Conservation (phyloP, 1,284 basidiomycete genomes). For the Tylopilus sp. region DNA sequence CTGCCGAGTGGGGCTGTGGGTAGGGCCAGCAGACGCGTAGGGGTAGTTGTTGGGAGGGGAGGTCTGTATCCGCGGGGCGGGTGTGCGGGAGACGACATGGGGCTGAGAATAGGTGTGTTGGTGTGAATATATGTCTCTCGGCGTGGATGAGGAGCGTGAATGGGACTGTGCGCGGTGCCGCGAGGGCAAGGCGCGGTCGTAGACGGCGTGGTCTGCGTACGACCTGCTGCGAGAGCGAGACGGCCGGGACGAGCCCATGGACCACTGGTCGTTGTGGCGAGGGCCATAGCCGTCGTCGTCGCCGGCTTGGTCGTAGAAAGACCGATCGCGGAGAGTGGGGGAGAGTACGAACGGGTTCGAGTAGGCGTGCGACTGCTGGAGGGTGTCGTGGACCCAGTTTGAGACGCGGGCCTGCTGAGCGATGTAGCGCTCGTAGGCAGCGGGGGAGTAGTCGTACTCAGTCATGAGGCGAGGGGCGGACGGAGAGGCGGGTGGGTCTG, state of each 20-base stretch:
- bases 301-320: constrained; percentile 27
- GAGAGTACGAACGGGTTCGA: constrained; percentile 32
- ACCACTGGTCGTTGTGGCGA: constrained; percentile 20
- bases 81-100: constrained; percentile 12
- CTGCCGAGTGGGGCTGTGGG: constrained; percentile 17
- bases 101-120: constrained; percentile 20
- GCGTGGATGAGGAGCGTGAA: constrained; percentile 20
- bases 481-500: constrained; percentile 4
- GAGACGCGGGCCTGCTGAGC: constrained; percentile 42
- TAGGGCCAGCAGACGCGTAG: constrained; percentile 14
- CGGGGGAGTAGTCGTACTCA: constrained; percentile 56
- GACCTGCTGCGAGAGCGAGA: constrained; percentile 26
- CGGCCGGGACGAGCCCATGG: constrained; percentile 23
- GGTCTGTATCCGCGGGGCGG: constrained; percentile 20
- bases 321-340: constrained; percentile 29
- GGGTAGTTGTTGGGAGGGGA: constrained; percentile 21
- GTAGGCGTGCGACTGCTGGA: constrained; percentile 24
- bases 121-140: constrained; percentile 24
- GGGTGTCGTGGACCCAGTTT: constrained; percentile 39
- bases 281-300: not conserved
- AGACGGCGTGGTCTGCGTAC: constrained; percentile 20
- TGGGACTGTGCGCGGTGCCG: constrained; percentile 27
- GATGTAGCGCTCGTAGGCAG: constrained; percentile 42
- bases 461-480: constrained; percentile 38
- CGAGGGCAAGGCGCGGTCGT: constrained; percentile 19